phyloP scores from a whole-genome alignment of 2,329 filamentous ascomycete genomes.

The Nigrospora sphaerica region DNA sequence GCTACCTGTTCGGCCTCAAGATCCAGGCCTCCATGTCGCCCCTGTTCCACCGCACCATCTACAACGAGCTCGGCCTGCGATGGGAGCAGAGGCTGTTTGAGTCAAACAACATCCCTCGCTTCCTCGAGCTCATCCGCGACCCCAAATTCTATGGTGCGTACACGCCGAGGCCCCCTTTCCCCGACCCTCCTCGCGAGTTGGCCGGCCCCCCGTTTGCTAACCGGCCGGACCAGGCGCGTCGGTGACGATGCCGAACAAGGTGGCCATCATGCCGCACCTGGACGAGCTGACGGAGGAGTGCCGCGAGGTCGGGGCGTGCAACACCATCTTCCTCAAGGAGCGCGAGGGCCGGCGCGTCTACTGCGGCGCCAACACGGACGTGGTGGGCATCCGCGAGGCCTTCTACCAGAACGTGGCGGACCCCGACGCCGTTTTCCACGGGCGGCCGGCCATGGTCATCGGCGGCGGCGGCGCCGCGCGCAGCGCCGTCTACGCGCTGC shows the following conservation, averaged over 20 bases:
- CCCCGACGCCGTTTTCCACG: conserved; percentile 40
- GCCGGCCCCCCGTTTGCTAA: conserved; percentile 1
- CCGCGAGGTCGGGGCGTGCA: conserved; percentile 67
- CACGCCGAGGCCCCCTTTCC: not conserved
- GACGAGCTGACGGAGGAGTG: conserved; percentile 69
- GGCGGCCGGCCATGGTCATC: conserved; percentile 62
- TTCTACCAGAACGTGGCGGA: conserved; percentile 50
- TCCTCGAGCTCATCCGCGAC: conserved; percentile 44
- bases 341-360: conserved; percentile 41
- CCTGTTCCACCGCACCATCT: conserved; percentile 46
- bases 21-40: conserved; percentile 49
- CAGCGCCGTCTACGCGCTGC: conserved; percentile 68
- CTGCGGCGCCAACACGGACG: conserved; percentile 77
- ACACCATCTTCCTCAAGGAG: conserved; percentile 64
- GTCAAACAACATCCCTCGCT: conserved; percentile 39
- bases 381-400: conserved; percentile 68
- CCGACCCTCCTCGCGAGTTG: too few relatives aligned
- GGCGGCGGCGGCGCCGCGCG: conserved; percentile 76
- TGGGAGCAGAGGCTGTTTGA: conserved; percentile 48
- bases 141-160: conserved; percentile 54
- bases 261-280: conserved; percentile 65
- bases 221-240: conserved; percentile 47
- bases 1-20: conserved; percentile 52
- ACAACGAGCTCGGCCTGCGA: conserved; percentile 38
- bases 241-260: conserved; percentile 81